phyloP scores from a whole-genome alignment of 257 asterid species.

The Nemophila menziesii region DNA sequence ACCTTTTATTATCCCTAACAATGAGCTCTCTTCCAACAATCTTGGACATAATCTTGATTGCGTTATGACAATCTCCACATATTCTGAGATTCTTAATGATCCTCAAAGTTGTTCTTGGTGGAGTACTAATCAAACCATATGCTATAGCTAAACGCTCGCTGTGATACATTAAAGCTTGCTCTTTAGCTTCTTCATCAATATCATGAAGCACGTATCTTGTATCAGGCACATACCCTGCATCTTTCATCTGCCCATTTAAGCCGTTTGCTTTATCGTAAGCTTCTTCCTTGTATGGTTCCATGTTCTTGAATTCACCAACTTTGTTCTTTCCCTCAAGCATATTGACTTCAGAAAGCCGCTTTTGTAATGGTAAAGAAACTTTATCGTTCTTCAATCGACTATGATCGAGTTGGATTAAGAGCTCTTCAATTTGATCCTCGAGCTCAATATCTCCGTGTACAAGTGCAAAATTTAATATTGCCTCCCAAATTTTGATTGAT shows the following conservation, averaged over 20 bases:
- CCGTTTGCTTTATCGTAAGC: slow-evolving; percentile 12
- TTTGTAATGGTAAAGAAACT: slow-evolving; percentile 12
- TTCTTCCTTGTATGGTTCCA: slow-evolving; percentile 6
- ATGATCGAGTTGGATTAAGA: slow-evolving; percentile 17
- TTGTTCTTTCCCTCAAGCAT: slow-evolving; percentile 19
- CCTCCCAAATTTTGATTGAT: slow-evolving; percentile 30
- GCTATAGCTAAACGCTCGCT: slow-evolving; percentile 26
- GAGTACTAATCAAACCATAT: slow-evolving; percentile 23
- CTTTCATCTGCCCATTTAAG: slow-evolving; percentile 21
- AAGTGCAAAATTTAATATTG: slow-evolving; percentile 13
- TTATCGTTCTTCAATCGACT: slow-evolving; percentile 9
- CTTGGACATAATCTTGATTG: slow-evolving; percentile 22
- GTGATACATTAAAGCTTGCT: slow-evolving; percentile 26
- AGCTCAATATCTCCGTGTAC: slow-evolving; percentile 32
- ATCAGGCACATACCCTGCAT: slow-evolving; percentile 22
- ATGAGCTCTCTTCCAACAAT: slow-evolving; percentile 27
- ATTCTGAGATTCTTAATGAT: slow-evolving; percentile 26
- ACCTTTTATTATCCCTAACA: slow-evolving; percentile 21
- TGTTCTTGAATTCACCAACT: slow-evolving; percentile 6
- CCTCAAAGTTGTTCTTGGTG: slow-evolving; percentile 19
- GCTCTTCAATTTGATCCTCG: slow-evolving; percentile 26
- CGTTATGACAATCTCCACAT: slow-evolving; percentile 22
- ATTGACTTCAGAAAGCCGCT: slow-evolving; percentile 15
- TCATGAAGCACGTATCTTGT: slow-evolving; percentile 25
- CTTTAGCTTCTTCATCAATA: slow-evolving; percentile 23